Base-by-base conservation (phyloP, 352 stramenopile species). In the Phytopythium boreale region DNA sequence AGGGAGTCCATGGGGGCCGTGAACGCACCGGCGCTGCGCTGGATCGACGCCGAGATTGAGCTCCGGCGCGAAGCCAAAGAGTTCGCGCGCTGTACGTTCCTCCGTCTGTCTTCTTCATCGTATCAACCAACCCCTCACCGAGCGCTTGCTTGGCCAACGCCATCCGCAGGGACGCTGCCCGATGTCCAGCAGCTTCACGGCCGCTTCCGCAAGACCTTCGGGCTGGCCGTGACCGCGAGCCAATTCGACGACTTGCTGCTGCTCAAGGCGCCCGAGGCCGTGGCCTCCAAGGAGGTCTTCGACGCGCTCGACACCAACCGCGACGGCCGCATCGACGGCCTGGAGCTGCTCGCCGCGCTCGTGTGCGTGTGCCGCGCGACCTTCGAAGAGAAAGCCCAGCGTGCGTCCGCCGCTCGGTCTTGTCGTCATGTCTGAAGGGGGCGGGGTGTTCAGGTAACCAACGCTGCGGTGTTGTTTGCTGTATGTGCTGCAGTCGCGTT, bases 381-480 rank as follows among this genome's bases (percentile, higher is more conserved):
- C 17, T 95, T 95, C 62, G 85, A 95, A 62, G 83, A 91, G 44
- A 93, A 93, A 53, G 82, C 82, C 2, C 74, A 81, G 53, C 93
- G 85, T 95, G 78, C 55, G 77, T 58, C 3, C 19, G 9, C 11
- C 20, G 26, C 17, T 34, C 26, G 7, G 20, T 10, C 6, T 46
- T 10, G 22, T 12, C 22, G 19, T 31, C 7, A 20, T 31, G 46
- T 14, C 6, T 39, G 34, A 53, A 29, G 2, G 3, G 31, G 26
- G 29, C 5, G 24, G 19, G 49, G 0, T 51, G 27, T 29, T 7
- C 37, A 44, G 15, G 19, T 19, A 1, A 31, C 12, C 22, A n/a
- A 29, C 34, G 31, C 2, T 66, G 41, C 11, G 2, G 55, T n/a
- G 41, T 47, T 17, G 17, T 11, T 22, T 11, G 24, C 10, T 36